Evolutionary conservation across 306 rosid genomes (phyloP).

Genomic region (Crotalaria pallida): DNA sequence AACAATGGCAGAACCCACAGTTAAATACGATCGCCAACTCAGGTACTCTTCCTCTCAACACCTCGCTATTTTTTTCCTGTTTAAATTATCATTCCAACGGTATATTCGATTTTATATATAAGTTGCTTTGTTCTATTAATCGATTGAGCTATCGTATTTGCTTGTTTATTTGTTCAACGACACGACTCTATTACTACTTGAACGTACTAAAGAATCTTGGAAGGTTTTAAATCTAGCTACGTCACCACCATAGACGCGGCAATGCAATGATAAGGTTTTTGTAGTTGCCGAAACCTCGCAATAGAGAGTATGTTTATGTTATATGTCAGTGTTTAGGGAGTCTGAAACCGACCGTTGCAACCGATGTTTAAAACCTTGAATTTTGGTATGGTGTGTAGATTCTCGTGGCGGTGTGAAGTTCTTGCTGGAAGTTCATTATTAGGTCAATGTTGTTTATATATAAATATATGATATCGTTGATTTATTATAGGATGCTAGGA

Average conservation of each 20-base stretch:
- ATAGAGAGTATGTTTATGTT: too few species aligned
- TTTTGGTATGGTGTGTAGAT: neutral
- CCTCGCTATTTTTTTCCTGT: neutral
- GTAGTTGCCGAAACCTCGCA: too few species aligned
- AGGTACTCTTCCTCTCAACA: slow-evolving; percentile 35
- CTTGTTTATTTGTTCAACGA: neutral
- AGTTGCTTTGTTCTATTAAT: neutral
- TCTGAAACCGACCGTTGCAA: too few species aligned
- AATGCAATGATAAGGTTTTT: too few species aligned
- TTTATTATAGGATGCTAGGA: neutral
- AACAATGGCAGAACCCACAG: slow-evolving; percentile 74
- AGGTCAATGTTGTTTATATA: neutral
- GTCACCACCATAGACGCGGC: too few species aligned
- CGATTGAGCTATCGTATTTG: neutral
- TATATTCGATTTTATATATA: neutral
- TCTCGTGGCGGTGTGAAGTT: neutral
- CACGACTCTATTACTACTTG: too few species aligned
- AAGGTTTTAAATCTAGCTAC: too few species aligned
- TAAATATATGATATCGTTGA: neutral
- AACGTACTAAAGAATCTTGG: too few species aligned
- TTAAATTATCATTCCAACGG: neutral
- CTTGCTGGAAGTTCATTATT: neutral
- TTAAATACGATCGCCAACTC: slow-evolving; percentile 86
- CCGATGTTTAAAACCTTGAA: too few species aligned
- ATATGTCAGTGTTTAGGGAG: too few species aligned